Evolutionary conservation across 2,329 filamentous ascomycete genomes (phyloP), one percentile per base, ranked within the genome.

Genomic region (Trichoderma sp.): DNA sequence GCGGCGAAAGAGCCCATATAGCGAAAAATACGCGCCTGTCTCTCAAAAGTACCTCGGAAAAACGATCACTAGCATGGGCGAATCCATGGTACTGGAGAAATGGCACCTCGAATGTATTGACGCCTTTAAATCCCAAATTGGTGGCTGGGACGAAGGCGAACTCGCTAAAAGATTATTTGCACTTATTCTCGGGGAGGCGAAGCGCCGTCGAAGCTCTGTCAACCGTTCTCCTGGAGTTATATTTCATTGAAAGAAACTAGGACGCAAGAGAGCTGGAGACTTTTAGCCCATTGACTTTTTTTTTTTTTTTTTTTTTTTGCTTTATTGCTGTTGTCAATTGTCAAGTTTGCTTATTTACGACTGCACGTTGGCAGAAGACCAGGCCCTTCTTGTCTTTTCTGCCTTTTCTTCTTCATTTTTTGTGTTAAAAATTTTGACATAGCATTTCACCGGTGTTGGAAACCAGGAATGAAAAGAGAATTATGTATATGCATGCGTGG

Each of bases 61-160:
- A 74, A 80, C 79, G 31, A 83, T 88, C 68, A 75, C 76, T 29
- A 82, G 83, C 33, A 81, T 84, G 43, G 84, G 81, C 57, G 79
- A 83, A 74, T 76, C 77, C 5, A 79, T 89, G 78, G 71, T 79
- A 27, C 78, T 89, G 21, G 82, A 87, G 76, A 75, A 79, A 68
- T 88, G 86, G 86, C 87, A 89, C 70, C 76, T 88, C 21, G 86
- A 89, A 70, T 82, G 88, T 66, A 81, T 88, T 29, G 84, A 87
- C 69, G 86, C 83, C 3, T 89, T 88, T 73, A 78, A 77, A 68
- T 74, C 74, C 14, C 79, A 84, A 69, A 80, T 86, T 3, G 82
- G 82, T 21, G 81, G 79, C 11, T 88, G 86, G 86, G 82, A 84
- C 27, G 86, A 84, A 72, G 78, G 73, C 8, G 77, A 76, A 13